phyloP scores from a whole-genome alignment of 345 rosid genomes.

The Gossypioides kirkii region DNA sequence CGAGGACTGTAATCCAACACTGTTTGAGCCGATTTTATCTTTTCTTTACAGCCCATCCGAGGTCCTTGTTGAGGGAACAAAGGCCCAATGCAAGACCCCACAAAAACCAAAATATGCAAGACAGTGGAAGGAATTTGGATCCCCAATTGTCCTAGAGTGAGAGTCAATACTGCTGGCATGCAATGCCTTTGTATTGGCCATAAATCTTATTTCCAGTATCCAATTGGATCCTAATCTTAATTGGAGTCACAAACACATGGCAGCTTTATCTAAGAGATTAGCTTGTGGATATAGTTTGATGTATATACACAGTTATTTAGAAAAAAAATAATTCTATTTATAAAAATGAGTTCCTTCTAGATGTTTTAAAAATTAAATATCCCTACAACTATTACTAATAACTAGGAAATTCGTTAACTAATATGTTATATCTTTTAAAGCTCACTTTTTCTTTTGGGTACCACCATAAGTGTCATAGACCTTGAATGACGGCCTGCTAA shows the following conservation, averaged over 20 bases:
- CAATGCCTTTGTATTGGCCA: constrained; percentile 1
- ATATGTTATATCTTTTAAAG: no score
- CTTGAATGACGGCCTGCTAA: no score
- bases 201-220: neutral
- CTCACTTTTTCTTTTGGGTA: no score
- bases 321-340: no score
- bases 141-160: neutral
- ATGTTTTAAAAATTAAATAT: no score
- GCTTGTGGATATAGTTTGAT: neutral
- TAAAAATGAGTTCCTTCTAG: no score
- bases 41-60: neutral
- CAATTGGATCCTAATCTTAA: neutral
- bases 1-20: neutral
- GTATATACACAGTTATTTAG: no score
- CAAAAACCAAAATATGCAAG: neutral
- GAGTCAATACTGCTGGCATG: neutral
- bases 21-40: neutral
- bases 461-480: no score
- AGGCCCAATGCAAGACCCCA: neutral
- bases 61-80: neutral
- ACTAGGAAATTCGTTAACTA: no score
- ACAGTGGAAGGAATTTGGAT: neutral
- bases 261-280: neutral
- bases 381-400: no score
- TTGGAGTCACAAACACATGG: neutral